Evolutionary conservation across 2,329 filamentous ascomycete genomes (phyloP), one percentile per base, ranked within the genome.

Genomic region (Akanthomyces uredinophilus): DNA sequence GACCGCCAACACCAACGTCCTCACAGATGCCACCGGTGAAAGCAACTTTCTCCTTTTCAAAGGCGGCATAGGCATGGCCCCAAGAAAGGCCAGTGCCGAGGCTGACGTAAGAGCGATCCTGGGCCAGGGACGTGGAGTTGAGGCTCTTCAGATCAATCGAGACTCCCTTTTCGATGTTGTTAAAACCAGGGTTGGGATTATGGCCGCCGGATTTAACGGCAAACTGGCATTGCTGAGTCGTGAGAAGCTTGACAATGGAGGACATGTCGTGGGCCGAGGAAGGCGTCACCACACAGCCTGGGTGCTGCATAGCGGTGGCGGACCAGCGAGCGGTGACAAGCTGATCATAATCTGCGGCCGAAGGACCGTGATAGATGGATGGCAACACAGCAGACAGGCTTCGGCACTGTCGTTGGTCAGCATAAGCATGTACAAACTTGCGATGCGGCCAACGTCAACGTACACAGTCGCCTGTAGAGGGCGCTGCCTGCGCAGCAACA

Each of bases 151-250:
- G 65, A 62, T 77, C 75, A 63, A 82, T 71, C 24, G 74, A 72
- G 22, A 79, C 66, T 27, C 76, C 72, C 5, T 64, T 65, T n/a
- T 69, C 65, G 61, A 73, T 75, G 66, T 72, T 82, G 5, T 77
- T 77, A 2, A 74, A 72, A 16, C 74, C 75, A 0, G 74, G 69
- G 64, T 78, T 79, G 10, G 76, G 73, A 5, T 75, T 76, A 68
- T 83, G 81, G 2, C 81, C 81, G 20, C 81, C 80, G 60, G 74
- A 73, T 41, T 79, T 78, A 57, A 80, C 74, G 2, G 80, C 77
- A 68, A 84, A 84, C 1, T 63, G 66, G 61, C 64, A 68, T 55
- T 63, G 43, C 13, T 55, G 37, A 3, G 24, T 20, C 13, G 62
- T 27, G 27, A 68, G 53, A 16, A 61, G 18, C 22, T 60, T 56